A percentile compares a stretch with the other conserved stretches of the same genome.
Conservation (phyloP, 495 filamentous ascomycete species). For the Pyronema domesticum region DNA sequence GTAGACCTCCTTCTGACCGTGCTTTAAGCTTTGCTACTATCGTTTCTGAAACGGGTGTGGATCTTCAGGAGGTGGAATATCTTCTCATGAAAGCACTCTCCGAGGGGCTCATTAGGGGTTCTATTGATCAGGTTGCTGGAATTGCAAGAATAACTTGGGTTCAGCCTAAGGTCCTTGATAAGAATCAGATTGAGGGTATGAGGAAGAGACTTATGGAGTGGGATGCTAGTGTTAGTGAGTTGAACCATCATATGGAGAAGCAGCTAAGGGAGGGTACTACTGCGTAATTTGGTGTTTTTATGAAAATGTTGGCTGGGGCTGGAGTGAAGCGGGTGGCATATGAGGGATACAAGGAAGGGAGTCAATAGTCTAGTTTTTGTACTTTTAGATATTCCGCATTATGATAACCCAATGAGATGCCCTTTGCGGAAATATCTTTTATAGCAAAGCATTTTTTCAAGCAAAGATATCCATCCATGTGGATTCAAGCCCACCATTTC, state of each 20-base stretch:
- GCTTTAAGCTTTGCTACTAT: constrained; percentile 82
- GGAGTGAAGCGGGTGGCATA: background rate
- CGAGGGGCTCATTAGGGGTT: constrained; percentile 71
- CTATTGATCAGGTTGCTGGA: constrained; percentile 90
- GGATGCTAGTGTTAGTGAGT: constrained; percentile 82
- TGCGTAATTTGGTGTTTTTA: background rate
- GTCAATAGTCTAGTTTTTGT: background rate
- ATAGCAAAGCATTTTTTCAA: too few relatives aligned
- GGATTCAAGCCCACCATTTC: too few relatives aligned
- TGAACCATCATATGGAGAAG: constrained; percentile 23
- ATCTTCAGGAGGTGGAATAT: constrained; percentile 82
- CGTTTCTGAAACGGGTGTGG: constrained; percentile 77
- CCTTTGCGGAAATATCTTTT: too few relatives aligned
- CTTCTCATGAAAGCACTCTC: constrained; percentile 97
- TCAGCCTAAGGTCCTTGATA: constrained; percentile 91
- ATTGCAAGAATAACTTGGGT: constrained; percentile 96
- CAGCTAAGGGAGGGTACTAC: constrained; percentile 9
- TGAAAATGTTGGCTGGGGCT: background rate
- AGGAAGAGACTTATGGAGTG: constrained; percentile 70
- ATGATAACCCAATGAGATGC: background rate
- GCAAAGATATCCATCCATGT: too few relatives aligned
- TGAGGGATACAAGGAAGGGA: too few relatives aligned
- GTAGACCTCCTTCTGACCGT: constrained; percentile 83
- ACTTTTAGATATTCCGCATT: constrained; percentile 1
- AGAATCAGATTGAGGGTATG: constrained; percentile 93